Conservation (phyloP, 83 land plant species). For the Thuja plicata region DNA sequence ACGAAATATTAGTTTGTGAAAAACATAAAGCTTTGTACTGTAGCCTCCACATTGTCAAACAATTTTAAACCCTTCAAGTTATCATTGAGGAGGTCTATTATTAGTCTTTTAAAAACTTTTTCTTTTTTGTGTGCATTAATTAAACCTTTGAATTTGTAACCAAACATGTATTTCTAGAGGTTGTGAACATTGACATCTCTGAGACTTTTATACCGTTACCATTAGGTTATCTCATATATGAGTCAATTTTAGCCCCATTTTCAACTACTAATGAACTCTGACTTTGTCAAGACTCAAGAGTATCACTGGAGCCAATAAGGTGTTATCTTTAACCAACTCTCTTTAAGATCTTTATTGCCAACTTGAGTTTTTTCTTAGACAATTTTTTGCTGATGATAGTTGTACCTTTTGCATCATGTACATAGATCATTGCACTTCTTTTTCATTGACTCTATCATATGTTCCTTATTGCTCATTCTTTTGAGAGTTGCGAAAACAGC, state of each 20-base stretch:
- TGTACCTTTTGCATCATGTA: background rate
- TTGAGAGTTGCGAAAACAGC: background rate
- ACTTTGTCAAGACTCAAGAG: background rate
- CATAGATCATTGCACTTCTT: background rate
- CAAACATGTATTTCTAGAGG: background rate
- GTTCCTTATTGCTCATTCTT: background rate
- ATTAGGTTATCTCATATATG: background rate
- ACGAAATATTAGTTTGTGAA: background rate
- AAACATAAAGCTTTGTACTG: background rate
- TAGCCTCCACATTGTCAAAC: background rate
- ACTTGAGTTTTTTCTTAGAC: background rate
- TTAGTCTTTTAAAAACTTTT: background rate
- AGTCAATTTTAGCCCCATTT: background rate
- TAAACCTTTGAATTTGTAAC: background rate
- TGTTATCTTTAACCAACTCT: background rate
- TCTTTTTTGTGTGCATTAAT: background rate
- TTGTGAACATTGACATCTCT: background rate
- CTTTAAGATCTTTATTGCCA: background rate
- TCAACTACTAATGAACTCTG: background rate
- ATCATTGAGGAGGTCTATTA: background rate
- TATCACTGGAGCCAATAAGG: background rate
- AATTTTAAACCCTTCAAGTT: background rate
- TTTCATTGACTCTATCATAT: background rate
- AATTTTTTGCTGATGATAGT: background rate
- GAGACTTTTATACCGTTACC: background rate